Evolutionary conservation across 2,329 filamentous ascomycete genomes (phyloP), one percentile per base, ranked within the genome.

Genomic region (Fusarium chuoi): DNA sequence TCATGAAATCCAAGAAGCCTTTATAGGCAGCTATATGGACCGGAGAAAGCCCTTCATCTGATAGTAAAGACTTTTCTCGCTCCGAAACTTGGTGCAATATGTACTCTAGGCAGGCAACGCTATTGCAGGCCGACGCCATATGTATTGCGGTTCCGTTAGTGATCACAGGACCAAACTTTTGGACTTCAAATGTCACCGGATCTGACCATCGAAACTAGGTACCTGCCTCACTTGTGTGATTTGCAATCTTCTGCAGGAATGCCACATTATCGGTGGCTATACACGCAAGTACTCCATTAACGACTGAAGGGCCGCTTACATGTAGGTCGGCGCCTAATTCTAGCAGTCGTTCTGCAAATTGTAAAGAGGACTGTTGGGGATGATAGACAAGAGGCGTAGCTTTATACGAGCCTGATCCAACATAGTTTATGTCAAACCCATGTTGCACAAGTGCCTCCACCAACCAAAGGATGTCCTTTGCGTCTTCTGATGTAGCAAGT

Each of bases 371-470:
- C 13, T 42, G 3, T 6, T 18, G 2, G 1, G 63, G 20, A 7
- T 70, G 67, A 20, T 63, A 20, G 5, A 28, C 14, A 3, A 68
- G 26, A 4, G 33, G 36, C 11, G 67, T 45, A 3, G 2, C 6
- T 15, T 7, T 7, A 6, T 3, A 10, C 4, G 2, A 8, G 7
- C 26, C 20, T 7, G 14, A 2, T 4, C 30, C 35, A 6, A 38
- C 15, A 22, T 28, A 7, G 8, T 71, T 36, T 20, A 71, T 17
- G 20, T 65, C 39, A 4, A 56, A 7, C 4, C 68, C 68, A 26
- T 24, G 18, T 17, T 28, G n/a, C 5, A 68, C 42, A 24, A 71
- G 55, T 5, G 30, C 55, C n/a, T 71, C 35, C 9, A 18, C 14
- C 15, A 68, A 18, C 68, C 65, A 71, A 5, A 45, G 3, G 1